Evolutionary conservation across 148 eudicot genomes (phyloP).

Genomic region (Persicaria maculosa): DNA sequence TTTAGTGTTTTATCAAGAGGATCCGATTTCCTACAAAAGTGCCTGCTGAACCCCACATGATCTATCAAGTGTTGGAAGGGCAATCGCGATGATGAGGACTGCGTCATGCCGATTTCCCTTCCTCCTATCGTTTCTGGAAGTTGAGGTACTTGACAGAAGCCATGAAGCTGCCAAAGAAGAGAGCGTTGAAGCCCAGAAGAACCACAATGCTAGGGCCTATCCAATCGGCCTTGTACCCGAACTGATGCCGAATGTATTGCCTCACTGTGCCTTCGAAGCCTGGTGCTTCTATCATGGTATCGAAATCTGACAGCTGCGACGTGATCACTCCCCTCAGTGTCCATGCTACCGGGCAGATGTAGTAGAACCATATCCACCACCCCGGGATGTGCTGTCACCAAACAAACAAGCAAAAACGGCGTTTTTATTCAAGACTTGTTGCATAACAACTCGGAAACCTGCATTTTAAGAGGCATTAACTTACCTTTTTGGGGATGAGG

Average conservation of each 20-base stretch:
- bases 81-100: too few relatives aligned
- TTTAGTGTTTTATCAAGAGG: too few relatives aligned
- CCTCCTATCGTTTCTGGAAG: conserved; percentile 59
- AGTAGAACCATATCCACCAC: conserved; percentile 97
- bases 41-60: too few relatives aligned
- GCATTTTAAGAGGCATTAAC: conserved; percentile 4
- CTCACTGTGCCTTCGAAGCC: conserved; percentile 60
- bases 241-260: conserved; percentile 37
- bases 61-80: too few relatives aligned
- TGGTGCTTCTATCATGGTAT: conserved; percentile 34
- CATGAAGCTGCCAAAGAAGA: conserved; percentile 54
- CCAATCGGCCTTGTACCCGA: conserved; percentile 50
- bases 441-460: too few relatives aligned
- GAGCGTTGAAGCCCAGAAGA: conserved; percentile 40
- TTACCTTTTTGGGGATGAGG: conserved; percentile 68
- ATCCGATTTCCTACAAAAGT: too few relatives aligned
- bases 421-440: too few relatives aligned
- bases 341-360: conserved; percentile 77
- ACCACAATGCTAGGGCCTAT: conserved; percentile 41
- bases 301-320: conserved; percentile 82
- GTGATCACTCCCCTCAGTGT: conserved; percentile 56
- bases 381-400: conserved; percentile 50
- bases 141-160: conserved; percentile 60
- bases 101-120: neutral
- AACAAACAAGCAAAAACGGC: too few relatives aligned